Percentiles rank a stretch among this genome's conserved stretches.
Evolutionary conservation across 1,139 yeast species (phyloP).

Genomic region (Arxiozyma telluris): DNA sequence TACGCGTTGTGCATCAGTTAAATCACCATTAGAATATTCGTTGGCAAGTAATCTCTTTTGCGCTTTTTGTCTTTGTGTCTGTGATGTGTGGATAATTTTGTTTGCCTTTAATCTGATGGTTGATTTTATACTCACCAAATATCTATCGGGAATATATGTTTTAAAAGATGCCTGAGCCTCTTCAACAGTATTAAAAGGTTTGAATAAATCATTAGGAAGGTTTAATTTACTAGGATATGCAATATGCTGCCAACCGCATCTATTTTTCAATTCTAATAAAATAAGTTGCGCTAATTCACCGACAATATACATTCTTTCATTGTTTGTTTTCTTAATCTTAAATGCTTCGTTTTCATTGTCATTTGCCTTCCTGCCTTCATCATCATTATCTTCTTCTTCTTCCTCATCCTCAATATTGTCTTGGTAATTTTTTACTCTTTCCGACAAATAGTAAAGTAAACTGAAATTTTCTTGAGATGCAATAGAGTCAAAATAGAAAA

Average conservation of each 20-base stretch:
- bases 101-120: slow-evolving; percentile 25
- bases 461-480: slow-evolving; percentile 64
- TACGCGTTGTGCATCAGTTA: neutral
- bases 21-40: slow-evolving; percentile 15
- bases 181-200: slow-evolving; percentile 39
- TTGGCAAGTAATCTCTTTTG: slow-evolving; percentile 25
- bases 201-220: slow-evolving; percentile 56
- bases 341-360: slow-evolving; percentile 15
- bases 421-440: slow-evolving; percentile 69
- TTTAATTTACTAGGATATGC: slow-evolving; percentile 77
- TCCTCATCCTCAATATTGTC: slow-evolving; percentile 42
- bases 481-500: slow-evolving; percentile 52
- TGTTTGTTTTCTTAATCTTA: slow-evolving; percentile 11
- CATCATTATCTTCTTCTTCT: slow-evolving; percentile 29
- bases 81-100: slow-evolving; percentile 22
- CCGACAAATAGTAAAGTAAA: slow-evolving; percentile 64
- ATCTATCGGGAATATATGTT: slow-evolving; percentile 20
- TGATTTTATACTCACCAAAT: slow-evolving; percentile 15
- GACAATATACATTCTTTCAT: slow-evolving; percentile 44
- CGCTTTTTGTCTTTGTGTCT: slow-evolving; percentile 25
- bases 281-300: slow-evolving; percentile 68
- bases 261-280: slow-evolving; percentile 49
- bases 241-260: slow-evolving; percentile 57
- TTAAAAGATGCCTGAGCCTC: slow-evolving; percentile 32
- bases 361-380: slow-evolving; percentile 14